Percentiles rank a stretch among this genome's conserved stretches.
phyloP scores from a whole-genome alignment of 1,284 basidiomycete genomes.

The Meira nashicola region DNA sequence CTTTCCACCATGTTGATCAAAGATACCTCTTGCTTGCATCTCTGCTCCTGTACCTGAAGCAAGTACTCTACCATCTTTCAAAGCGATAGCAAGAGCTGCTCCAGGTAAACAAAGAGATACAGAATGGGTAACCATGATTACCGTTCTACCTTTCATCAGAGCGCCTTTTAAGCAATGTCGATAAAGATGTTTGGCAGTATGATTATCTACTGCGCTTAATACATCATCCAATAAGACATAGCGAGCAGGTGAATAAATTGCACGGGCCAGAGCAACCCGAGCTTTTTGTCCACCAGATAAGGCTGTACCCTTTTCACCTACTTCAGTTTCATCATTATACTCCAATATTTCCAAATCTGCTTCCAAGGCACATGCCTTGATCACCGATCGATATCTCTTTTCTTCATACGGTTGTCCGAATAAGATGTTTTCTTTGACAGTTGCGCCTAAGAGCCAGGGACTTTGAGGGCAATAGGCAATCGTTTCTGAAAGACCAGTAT shows the following conservation, averaged over 20 bases:
- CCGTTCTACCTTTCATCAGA: constrained; percentile 64
- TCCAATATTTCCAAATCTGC: constrained; percentile 84
- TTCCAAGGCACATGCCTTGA: constrained; percentile 74
- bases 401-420: constrained; percentile 78
- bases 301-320: constrained; percentile 69
- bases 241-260: constrained; percentile 85
- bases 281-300: constrained; percentile 90
- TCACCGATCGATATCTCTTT: constrained; percentile 69
- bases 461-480: constrained; percentile 92
- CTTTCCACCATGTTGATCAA: constrained; percentile 55
- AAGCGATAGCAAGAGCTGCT: constrained; percentile 65
- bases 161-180: constrained; percentile 65
- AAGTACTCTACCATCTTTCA: constrained; percentile 69
- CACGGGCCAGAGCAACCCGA: constrained; percentile 67
- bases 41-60: constrained; percentile 65
- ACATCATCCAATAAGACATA: constrained; percentile 85
- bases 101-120: constrained; percentile 69
- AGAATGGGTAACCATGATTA: constrained; percentile 80
- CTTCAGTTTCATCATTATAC: constrained; percentile 87
- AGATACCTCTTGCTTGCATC: constrained; percentile 60
- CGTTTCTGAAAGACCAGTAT: constrained; percentile 64
- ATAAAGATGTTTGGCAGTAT: constrained; percentile 72
- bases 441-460: constrained; percentile 85
- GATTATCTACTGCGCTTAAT: constrained; percentile 80
- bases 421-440: constrained; percentile 87